Conservation (phyloP, 2,329 filamentous ascomycete species). For the Fusarium domesticum region DNA sequence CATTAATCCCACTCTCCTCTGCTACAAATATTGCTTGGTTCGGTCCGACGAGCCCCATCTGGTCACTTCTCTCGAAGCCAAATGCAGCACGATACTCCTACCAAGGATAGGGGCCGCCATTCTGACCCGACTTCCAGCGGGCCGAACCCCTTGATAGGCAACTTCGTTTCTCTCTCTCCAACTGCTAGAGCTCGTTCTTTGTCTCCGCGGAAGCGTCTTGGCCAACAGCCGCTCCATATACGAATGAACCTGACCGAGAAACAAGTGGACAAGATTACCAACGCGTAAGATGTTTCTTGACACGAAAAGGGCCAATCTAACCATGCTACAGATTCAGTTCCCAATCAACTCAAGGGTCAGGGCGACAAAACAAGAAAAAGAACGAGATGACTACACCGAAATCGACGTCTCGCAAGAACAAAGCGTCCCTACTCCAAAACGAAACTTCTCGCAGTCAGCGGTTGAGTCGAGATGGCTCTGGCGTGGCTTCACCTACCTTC, state of each 20-base stretch:
- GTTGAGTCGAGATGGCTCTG: slow-evolving; percentile 6
- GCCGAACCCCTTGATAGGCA: slow-evolving; percentile 34
- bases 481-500: slow-evolving; percentile 28
- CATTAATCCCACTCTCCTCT: neutral
- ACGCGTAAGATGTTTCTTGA: slow-evolving; percentile 37
- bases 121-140: slow-evolving; percentile 24
- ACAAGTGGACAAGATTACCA: slow-evolving; percentile 47
- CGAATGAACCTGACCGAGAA: slow-evolving; percentile 49
- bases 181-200: slow-evolving; percentile 33
- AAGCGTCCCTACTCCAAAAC: slow-evolving; percentile 2
- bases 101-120: slow-evolving; percentile 18
- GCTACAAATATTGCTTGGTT: neutral
- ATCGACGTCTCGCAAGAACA: slow-evolving; percentile 20
- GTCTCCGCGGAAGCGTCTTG: slow-evolving; percentile 35
- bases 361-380: slow-evolving; percentile 4
- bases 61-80: slow-evolving; percentile 7
- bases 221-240: slow-evolving; percentile 42
- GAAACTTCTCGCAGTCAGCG: slow-evolving; percentile 8
- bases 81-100: slow-evolving; percentile 18
- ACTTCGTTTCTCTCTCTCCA: slow-evolving; percentile 37
- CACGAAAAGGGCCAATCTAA: slow-evolving; percentile 6
- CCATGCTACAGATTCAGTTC: slow-evolving; percentile 31
- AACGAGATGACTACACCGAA: slow-evolving; percentile 17
- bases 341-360: neutral
- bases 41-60: slow-evolving; percentile 1